phyloP scores from a whole-genome alignment of 352 stramenopile species.

The Albugo laibachii region DNA sequence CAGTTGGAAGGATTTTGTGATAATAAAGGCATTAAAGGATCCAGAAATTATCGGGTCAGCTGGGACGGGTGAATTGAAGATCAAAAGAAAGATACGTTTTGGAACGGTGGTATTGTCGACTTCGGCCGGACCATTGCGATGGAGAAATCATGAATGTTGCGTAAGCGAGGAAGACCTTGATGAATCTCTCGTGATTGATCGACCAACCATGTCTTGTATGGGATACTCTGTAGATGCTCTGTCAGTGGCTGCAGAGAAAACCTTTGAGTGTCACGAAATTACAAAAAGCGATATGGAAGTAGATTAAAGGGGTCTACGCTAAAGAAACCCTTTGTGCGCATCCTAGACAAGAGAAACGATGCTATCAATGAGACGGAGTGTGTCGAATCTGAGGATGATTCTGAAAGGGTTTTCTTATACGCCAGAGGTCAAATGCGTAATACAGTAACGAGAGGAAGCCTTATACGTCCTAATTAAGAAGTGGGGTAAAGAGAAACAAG shows the following conservation, averaged over 20 bases:
- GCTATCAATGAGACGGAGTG: neutral
- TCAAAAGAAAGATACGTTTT: neutral
- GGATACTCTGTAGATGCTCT: neutral
- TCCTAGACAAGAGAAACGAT: neutral
- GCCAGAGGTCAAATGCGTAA: neutral
- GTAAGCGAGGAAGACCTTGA: neutral
- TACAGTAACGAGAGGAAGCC: neutral
- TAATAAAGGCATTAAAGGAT: neutral
- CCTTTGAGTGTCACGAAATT: neutral
- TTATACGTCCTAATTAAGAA: neutral
- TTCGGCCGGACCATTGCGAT: neutral
- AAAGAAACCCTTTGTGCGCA: neutral
- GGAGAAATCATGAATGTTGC: neutral
- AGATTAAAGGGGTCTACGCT: neutral
- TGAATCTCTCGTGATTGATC: neutral
- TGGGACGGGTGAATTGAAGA: neutral
- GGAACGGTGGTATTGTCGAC: neutral
- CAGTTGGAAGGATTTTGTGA: neutral
- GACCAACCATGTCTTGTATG: neutral
- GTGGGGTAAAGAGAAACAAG: neutral
- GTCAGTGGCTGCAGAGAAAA: neutral
- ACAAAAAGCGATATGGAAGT: neutral
- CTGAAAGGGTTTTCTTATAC: neutral
- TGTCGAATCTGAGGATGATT: neutral
- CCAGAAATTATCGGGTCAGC: neutral